Conservation (phyloP, 176 grass and related monocot species). For the Chrysopogon serrulatus region DNA sequence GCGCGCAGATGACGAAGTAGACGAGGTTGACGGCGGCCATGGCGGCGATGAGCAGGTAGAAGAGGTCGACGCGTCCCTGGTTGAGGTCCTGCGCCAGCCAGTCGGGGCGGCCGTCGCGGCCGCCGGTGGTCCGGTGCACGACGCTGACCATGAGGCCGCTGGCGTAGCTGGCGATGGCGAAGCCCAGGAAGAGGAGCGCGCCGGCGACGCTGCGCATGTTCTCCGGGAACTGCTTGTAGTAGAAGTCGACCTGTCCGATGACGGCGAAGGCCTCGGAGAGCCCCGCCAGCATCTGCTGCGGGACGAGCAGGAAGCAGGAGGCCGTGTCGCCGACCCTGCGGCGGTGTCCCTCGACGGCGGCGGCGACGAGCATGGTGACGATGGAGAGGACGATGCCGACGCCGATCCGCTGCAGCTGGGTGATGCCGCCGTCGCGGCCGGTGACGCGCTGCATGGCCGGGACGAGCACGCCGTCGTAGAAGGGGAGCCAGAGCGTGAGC, state of each 20-base stretch:
- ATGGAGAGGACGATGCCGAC: conserved; percentile 30
- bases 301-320: conserved; percentile 54
- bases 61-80: conserved; percentile 47
- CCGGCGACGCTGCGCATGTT: conserved; percentile 68
- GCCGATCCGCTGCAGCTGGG: conserved; percentile 32
- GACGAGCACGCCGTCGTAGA: conserved; percentile 62
- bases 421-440: conserved; percentile 32
- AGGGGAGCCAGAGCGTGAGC: conserved; percentile 49
- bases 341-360: conserved; percentile 37
- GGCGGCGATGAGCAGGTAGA: conserved; percentile 49
- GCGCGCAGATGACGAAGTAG: conserved; percentile 55
- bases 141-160: conserved; percentile 43
- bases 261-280: conserved; percentile 53
- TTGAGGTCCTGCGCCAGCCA: conserved; percentile 63
- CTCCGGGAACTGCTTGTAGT: conserved; percentile 78
- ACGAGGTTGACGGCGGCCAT: conserved; percentile 32
- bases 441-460: conserved; percentile 44
- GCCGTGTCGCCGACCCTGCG: background rate
- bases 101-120: background rate
- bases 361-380: conserved; percentile 34
- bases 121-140: conserved; percentile 41
- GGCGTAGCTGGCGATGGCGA: conserved; percentile 39
- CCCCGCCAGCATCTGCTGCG: conserved; percentile 48
- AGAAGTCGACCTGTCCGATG: conserved; percentile 63
- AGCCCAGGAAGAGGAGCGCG: conserved; percentile 26